Evolutionary conservation across 192 early-diverging fungal genomes (phyloP), one percentile per base, ranked within the genome.

Genomic region (Coemansia sp.): DNA sequence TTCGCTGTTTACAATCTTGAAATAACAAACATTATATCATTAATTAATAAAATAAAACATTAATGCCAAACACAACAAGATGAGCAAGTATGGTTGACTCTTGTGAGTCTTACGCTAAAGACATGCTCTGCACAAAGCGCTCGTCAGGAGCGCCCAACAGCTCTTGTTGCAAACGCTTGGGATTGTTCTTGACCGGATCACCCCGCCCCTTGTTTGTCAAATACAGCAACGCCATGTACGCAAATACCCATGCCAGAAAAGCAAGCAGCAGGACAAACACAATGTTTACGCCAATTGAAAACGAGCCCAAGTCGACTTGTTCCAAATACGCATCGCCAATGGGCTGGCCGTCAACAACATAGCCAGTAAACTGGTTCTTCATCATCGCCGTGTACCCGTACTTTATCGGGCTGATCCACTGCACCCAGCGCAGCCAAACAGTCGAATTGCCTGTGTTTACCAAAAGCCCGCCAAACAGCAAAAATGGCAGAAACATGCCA

Each of bases 381-480:
- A 81, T 70, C 58, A 75, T 66, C 11, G 77, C 74, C 48, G 82
- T 69, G 60, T 83, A 88, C 5, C 76, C 74, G 64, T 86, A 88
- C 61, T 87, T 87, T 68, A 86, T 78, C 17, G 87, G 87, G 19
- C 75, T 73, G 32, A 70, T 47, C 76, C 76, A 82, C 59, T 84
- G 75, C 38, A 78, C 49, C 83, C 80, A 86, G 19, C 73, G 67
- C 41, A 88, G 57, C 72, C 74, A 88, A 1, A 67, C 82, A 0
- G 87, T 83, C 14, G 85, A 85, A 39, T 76, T 80, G n/a, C 70
- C 78, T 4, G 73, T 73, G 61, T 88, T 88, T 52, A 88, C 83
- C 27, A 88, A 75, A 47, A 88, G 82, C 6, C 87, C 87, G 27
- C 75, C 74, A 66, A 86, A 80, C 38, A 86, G 65, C 73, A 85